Conservation (phyloP, 2,329 filamentous ascomycete species). For the Colletotrichum somersetense region DNA sequence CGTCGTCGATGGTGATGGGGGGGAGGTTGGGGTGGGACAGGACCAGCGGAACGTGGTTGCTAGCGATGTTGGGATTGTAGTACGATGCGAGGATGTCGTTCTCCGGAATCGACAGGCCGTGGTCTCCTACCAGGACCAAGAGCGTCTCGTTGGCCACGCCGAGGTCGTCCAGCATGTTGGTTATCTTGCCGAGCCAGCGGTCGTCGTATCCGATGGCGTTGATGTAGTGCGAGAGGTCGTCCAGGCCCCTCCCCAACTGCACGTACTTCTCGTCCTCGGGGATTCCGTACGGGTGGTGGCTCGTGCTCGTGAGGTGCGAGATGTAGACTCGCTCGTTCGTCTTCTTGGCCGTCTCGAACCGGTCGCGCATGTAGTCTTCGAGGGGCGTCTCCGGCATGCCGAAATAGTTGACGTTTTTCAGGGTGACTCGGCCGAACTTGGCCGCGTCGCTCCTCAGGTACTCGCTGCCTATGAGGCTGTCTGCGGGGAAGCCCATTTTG, state of each 20-base stretch:
- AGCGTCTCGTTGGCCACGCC: conserved; percentile 60
- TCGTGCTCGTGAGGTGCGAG: conserved; percentile 53
- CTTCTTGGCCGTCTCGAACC: conserved; percentile 43
- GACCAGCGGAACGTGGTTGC: conserved; percentile 57
- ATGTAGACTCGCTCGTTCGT: conserved; percentile 51
- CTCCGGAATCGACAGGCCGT: conserved; percentile 57
- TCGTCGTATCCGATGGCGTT: conserved; percentile 57
- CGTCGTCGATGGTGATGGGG: conserved; percentile 54
- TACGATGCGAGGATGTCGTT: conserved; percentile 56
- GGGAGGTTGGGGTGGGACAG: conserved; percentile 59
- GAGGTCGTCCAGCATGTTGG: conserved; percentile 56
- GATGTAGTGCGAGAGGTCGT: conserved; percentile 55
- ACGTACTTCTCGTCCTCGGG: conserved; percentile 27
- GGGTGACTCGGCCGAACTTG: conserved; percentile 21
- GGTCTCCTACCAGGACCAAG: conserved; percentile 60
- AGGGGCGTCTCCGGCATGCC: conserved; percentile 57
- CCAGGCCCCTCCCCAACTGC: conserved; percentile 26
- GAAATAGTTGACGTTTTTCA: conserved; percentile 55
- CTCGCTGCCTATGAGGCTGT: neutral
- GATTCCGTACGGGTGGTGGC: conserved; percentile 52
- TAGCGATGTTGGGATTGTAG: conserved; percentile 58
- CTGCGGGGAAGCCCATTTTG: neutral
- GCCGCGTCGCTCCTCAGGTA: conserved; percentile 7
- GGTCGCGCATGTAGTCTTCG: conserved; percentile 50
- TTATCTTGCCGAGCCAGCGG: conserved; percentile 53